A percentile compares a stretch with the other conserved stretches of the same genome.
Conservation (phyloP, 2,329 filamentous ascomycete genomes). For the Sphaerulina vaccinii region DNA sequence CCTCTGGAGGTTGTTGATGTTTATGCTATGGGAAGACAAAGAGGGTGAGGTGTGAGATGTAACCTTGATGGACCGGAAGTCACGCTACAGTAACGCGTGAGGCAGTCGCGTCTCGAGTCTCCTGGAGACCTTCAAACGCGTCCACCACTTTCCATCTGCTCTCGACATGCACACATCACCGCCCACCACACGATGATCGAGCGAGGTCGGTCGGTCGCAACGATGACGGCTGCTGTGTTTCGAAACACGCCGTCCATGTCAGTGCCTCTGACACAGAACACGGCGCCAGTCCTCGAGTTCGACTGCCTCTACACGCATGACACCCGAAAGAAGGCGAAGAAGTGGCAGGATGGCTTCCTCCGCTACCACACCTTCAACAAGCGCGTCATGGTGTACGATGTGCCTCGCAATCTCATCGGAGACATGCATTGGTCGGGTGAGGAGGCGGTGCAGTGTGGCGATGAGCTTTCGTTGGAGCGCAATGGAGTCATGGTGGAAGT, state of each 20-base stretch:
- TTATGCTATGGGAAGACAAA: too few relatives aligned
- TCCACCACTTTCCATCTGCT: too few relatives aligned
- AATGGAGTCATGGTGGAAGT: conserved; percentile 78
- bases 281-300: conserved; percentile 76
- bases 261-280: conserved; percentile 57
- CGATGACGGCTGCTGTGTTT: conserved; percentile 36
- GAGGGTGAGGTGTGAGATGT: too few relatives aligned
- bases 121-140: too few relatives aligned
- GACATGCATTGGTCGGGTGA: conserved; percentile 77
- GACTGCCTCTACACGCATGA: conserved; percentile 86
- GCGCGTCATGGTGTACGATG: conserved; percentile 86
- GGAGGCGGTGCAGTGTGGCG: conserved; percentile 71
- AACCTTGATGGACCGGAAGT: too few relatives aligned
- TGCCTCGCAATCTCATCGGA: conserved; percentile 74
- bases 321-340: conserved; percentile 79
- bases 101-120: too few relatives aligned
- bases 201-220: background rate
- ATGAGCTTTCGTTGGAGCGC: conserved; percentile 76
- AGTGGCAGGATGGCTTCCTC: conserved; percentile 89
- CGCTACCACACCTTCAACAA: conserved; percentile 90
- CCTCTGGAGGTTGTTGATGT: too few relatives aligned
- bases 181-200: background rate
- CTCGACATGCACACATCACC: background rate
- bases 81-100: too few relatives aligned
- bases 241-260: conserved; percentile 39